Conservation (phyloP, 495 filamentous ascomycete species). For the Talaromyces proteolyticus region DNA sequence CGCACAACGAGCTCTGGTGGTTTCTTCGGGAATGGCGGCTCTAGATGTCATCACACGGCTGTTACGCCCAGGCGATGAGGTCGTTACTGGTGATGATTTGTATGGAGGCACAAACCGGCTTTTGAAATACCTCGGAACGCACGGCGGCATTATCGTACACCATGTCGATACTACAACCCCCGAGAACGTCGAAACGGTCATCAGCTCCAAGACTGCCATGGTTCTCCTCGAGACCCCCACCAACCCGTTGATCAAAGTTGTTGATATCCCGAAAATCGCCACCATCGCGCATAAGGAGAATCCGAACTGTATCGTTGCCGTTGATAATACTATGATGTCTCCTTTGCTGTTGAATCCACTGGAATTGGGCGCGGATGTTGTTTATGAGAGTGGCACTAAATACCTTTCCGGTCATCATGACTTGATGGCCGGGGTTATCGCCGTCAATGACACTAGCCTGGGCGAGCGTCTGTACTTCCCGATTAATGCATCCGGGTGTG, state of each 20-base stretch:
- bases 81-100: slow-evolving; percentile 92
- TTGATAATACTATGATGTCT: slow-evolving; percentile 98
- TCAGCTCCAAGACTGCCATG: slow-evolving; percentile 83
- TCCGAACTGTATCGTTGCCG: slow-evolving; percentile 74
- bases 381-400: slow-evolving; percentile 96
- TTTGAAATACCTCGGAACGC: slow-evolving; percentile 81
- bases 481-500: slow-evolving; percentile 93
- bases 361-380: slow-evolving; percentile 89
- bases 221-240: slow-evolving; percentile 94
- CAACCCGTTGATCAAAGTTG: slow-evolving; percentile 96
- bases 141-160: slow-evolving; percentile 86
- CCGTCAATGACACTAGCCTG: slow-evolving; percentile 71
- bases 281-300: slow-evolving; percentile 70
- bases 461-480: slow-evolving; percentile 92
- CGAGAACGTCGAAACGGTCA: slow-evolving; percentile 57
- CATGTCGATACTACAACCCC: slow-evolving; percentile 89
- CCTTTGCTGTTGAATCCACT: slow-evolving; percentile 88
- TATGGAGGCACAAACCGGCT: slow-evolving; percentile 95
- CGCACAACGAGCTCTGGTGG: slow-evolving; percentile 82
- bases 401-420: slow-evolving; percentile 98
- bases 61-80: slow-evolving; percentile 89
- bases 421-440: slow-evolving; percentile 96
- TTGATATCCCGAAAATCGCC: slow-evolving; percentile 79
- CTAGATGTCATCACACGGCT: slow-evolving; percentile 95
- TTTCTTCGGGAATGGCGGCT: slow-evolving; percentile 94